Evolutionary conservation across 2,329 filamentous ascomycete species (phyloP).

Genomic region (Xylaria digitata): DNA sequence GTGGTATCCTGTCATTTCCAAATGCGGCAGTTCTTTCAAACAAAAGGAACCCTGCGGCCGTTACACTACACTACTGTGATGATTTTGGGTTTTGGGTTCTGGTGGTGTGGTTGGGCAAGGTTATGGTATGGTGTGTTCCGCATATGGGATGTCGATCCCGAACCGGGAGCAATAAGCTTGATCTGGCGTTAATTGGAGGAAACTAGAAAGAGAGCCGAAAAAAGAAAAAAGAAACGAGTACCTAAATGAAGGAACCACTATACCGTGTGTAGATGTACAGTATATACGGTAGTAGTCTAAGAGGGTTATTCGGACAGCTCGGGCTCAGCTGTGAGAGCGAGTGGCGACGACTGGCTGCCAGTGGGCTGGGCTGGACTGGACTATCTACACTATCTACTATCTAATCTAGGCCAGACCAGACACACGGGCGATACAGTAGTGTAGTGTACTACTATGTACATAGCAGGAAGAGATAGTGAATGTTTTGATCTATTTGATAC

Average conservation of each 20-base stretch:
- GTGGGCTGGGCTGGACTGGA: neutral
- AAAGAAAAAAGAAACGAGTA: neutral
- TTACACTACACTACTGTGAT: slow-evolving; percentile 7
- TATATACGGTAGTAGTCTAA: too few species aligned
- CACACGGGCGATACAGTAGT: slow-evolving; percentile 4
- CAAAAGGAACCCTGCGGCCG: slow-evolving; percentile 6
- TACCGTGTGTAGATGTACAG: too few species aligned
- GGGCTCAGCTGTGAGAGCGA: slow-evolving; percentile 21
- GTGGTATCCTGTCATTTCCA: slow-evolving; percentile 29
- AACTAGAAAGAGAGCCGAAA: neutral
- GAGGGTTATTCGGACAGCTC: neutral
- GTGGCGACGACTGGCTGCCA: slow-evolving; percentile 8
- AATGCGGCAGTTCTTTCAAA: slow-evolving; percentile 28
- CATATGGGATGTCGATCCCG: slow-evolving; percentile 14
- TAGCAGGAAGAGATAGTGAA: too few species aligned
- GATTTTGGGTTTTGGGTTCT: slow-evolving; percentile 6
- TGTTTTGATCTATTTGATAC: too few species aligned
- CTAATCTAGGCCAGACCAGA: neutral
- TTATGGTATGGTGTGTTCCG: slow-evolving; percentile 25
- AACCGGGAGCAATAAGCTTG: slow-evolving; percentile 24
- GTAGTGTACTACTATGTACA: too few species aligned
- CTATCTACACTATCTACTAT: too few species aligned
- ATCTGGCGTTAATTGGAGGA: slow-evolving; percentile 1
- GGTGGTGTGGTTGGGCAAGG: slow-evolving; percentile 3
- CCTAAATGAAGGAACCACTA: neutral